Evolutionary conservation across 2,329 filamentous ascomycete species (phyloP), one percentile per base, ranked within the genome.

Genomic region (Aspergillus eucalypticola): DNA sequence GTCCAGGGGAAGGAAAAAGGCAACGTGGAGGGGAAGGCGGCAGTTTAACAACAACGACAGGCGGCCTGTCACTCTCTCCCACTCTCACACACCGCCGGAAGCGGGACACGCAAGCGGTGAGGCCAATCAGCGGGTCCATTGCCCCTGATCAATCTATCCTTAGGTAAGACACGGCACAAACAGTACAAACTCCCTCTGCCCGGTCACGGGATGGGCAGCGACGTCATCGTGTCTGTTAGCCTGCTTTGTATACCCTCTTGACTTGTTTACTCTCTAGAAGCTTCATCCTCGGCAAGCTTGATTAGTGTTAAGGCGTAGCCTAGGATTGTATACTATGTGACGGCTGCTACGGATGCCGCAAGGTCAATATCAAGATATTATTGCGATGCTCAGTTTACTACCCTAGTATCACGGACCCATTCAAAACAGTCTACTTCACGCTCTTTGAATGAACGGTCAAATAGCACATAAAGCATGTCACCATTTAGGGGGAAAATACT

Each of bases 281-380:
- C 54, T 56, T 32, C 61, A 29, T 54, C 60, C 50, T 29, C 8
- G 25, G 25, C 63, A n/a, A 68, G 58, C 68, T 67, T 17, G 6
- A 17, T 13, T 62, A 69, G 8, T 68, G 71, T 56, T 69, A 73
- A 60, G 75, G 73, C 35, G 68, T 84, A 60, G 76, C 79, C 73
- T 77, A 19, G 79, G 81, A 27, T 84, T 82, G 8, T 84, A 84
- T 69, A 86, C 84, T 5, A 79, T 86, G 72, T 83, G 84, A 78
- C 49, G 73, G 17, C 8, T 44, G n/a, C 0, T 8, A 44, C 1
- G 17, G 17, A 11, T 44, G 8, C 4, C 21, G 17, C 41, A 23
- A 13, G 4, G 3, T 10, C 6, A 38, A 61, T 55, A 3, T 10
- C 6, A 38, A 61, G 57, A 3, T 46, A 38, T n/a, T 35, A 5